Base-by-base conservation (phyloP, 2,329 filamentous ascomycete species). In the Immersiporthe knoxdaviesiana region DNA sequence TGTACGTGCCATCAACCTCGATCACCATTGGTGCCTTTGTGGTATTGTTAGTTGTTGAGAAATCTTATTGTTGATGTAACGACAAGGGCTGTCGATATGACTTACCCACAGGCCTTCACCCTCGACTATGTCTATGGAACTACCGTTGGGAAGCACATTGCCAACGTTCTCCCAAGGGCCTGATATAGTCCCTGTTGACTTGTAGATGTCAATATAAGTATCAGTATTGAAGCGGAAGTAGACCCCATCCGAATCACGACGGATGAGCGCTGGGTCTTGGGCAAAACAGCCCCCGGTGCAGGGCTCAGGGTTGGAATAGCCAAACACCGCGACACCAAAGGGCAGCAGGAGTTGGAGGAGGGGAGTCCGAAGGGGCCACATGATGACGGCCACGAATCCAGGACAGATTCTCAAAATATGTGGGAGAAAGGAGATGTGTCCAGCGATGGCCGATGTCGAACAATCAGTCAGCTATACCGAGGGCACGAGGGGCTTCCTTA, bases 11-110 rank as follows among this genome's bases (percentile, higher is more conserved):
- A 71, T 85, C 85, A 21, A 91, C 81, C n/a, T 85, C 78, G 18
- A 80, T 78, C 21, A 90, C 85, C 73, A 92, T 90, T 0, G 90
- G 90, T 1, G 90, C 90, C 88, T 89, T 24, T 5, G 7, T 16
- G 32, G 5, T 27, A 11, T 32, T 16, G 37, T 65, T 21, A 58
- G 35, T 35, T 30, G 8, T 47, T 8, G n/a, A n/a, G n/a, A n/a
- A n/a, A 35, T 24, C 41, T 18, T 58, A 24, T 21, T 32, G 10
- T 41, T 62, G 6, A n/a, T 11, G 5, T 4, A 4, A 35, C 35
- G 8, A 12, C 18, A 37, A 39, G 37, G 12, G 12, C 21, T 60
- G 1, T 21, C 5, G n/a, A 35, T n/a, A n/a, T 6, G 14, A 54
- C 66, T 10, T 68, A 66, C 69, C 69, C 69, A 70, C 7, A 70